phyloP scores from a whole-genome alignment of 2,329 filamentous ascomycete species.

The Exophiala spinifera region DNA sequence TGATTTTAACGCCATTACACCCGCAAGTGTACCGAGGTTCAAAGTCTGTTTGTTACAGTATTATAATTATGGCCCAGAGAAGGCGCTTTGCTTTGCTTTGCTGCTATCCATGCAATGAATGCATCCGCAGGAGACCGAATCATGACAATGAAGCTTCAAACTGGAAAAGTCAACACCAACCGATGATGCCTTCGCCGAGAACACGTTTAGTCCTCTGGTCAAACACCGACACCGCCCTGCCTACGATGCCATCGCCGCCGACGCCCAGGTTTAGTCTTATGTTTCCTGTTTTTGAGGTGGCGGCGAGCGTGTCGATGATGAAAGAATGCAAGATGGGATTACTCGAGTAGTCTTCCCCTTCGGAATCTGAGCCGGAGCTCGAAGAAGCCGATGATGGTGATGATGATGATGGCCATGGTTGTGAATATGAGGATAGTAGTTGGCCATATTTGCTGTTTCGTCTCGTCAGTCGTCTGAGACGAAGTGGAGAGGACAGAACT shows the following conservation, averaged over 20 bases:
- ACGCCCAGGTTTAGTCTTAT: slow-evolving; percentile 25
- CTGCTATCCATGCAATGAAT: no score
- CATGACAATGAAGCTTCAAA: slow-evolving; percentile 1
- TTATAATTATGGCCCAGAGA: no score
- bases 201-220: slow-evolving; percentile 14
- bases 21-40: no score
- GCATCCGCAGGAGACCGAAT: no score
- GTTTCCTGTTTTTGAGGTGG: slow-evolving; percentile 2
- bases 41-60: no score
- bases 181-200: slow-evolving; percentile 27
- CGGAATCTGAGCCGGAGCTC: slow-evolving; percentile 5
- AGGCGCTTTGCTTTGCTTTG: no score
- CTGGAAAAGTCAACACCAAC: slow-evolving; percentile 24
- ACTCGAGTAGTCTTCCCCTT: slow-evolving; percentile 6
- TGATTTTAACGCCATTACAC: no score
- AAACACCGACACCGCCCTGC: slow-evolving; percentile 25
- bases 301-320: slow-evolving; percentile 7
- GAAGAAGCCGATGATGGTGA: no score
- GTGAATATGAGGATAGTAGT: slow-evolving; percentile 10
- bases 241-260: slow-evolving; percentile 27
- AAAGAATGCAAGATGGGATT: slow-evolving; percentile 28
- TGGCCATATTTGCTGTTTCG: slow-evolving; percentile 19
- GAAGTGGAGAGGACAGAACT: no score
- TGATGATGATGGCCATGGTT: no score
- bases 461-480: no score